phyloP scores from a whole-genome alignment of 768 basidiomycete genomes.

The Leucocoprinus leucothites region DNA sequence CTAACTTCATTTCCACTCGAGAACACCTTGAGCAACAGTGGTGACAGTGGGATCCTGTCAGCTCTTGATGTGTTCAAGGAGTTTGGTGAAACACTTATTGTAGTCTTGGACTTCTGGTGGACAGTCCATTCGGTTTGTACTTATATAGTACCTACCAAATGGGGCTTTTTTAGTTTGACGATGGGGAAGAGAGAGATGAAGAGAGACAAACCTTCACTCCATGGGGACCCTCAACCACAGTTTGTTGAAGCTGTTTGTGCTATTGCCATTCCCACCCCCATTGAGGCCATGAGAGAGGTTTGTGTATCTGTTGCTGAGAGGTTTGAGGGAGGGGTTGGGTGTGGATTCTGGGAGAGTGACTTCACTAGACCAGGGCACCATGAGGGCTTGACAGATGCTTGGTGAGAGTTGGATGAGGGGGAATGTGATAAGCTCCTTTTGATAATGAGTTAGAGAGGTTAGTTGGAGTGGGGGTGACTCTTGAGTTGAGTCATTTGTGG shows the following conservation, averaged over 20 bases:
- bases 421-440: slow-evolving; percentile 88
- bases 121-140: slow-evolving; percentile 65
- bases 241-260: slow-evolving; percentile 48
- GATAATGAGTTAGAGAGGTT: slow-evolving; percentile 10
- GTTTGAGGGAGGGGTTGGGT: slow-evolving; percentile 75
- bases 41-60: slow-evolving; percentile 98
- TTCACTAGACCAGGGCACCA: slow-evolving; percentile 46
- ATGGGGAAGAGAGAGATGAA: slow-evolving; percentile 3
- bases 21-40: slow-evolving; percentile 92
- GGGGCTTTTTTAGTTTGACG: slow-evolving; percentile 4
- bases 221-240: slow-evolving; percentile 77
- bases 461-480: too few species aligned
- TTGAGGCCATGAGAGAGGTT: slow-evolving; percentile 10
- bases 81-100: slow-evolving; percentile 86
- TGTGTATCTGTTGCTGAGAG: slow-evolving; percentile 31
- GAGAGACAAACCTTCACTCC: slow-evolving; percentile 64
- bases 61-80: slow-evolving; percentile 85
- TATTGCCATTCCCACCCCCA: slow-evolving; percentile 24
- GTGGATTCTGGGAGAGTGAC: slow-evolving; percentile 63
- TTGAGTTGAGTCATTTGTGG: neutral
- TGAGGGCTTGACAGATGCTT: slow-evolving; percentile 65
- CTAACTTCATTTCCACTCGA: slow-evolving; percentile 89
- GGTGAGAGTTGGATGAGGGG: slow-evolving; percentile 71
- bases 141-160: slow-evolving; percentile 75
- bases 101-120: slow-evolving; percentile 94